phyloP scores from a whole-genome alignment of 352 stramenopile genomes.

The Plasmopara halstedii region DNA sequence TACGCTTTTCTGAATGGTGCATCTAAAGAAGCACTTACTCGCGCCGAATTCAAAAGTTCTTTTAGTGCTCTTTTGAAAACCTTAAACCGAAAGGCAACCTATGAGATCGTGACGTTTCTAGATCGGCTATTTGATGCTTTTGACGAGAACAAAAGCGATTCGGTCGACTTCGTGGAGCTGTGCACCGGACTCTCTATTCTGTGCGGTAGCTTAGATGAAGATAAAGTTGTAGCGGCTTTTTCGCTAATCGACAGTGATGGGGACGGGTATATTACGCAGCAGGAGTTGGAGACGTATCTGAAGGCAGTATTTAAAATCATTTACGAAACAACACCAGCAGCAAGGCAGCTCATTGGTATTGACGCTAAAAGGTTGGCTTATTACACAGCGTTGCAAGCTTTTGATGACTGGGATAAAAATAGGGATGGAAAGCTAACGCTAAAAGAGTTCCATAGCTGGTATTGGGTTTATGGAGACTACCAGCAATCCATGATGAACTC shows the following conservation, averaged over 20 bases:
- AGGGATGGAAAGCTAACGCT: slow-evolving; percentile 65
- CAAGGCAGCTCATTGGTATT: slow-evolving; percentile 35
- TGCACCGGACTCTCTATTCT: slow-evolving; percentile 71
- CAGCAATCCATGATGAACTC: slow-evolving; percentile 8
- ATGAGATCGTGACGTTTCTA: slow-evolving; percentile 48
- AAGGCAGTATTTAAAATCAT: slow-evolving; percentile 65
- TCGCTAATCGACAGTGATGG: slow-evolving; percentile 74
- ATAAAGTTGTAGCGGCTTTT: slow-evolving; percentile 79
- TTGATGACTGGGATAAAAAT: slow-evolving; percentile 84
- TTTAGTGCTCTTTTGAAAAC: slow-evolving; percentile 60
- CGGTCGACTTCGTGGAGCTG: slow-evolving; percentile 73
- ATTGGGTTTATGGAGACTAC: slow-evolving; percentile 27
- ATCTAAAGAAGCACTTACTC: slow-evolving; percentile 32
- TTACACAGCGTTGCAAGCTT: slow-evolving; percentile 75
- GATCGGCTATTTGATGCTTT: slow-evolving; percentile 75
- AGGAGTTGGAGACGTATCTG: slow-evolving; percentile 81
- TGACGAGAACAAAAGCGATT: slow-evolving; percentile 56
- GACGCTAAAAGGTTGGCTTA: slow-evolving; percentile 47
- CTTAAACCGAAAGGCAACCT: slow-evolving; percentile 42
- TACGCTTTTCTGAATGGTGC: slow-evolving; percentile 46
- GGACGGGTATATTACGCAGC: slow-evolving; percentile 75
- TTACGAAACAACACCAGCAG: slow-evolving; percentile 32
- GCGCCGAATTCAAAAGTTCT: slow-evolving; percentile 58
- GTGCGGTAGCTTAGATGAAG: slow-evolving; percentile 57
- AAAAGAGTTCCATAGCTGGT: slow-evolving; percentile 82